These are phyloP conservation scores for Tilletia setariae DNA, from an alignment of 1,284 basidiomycete genomes.

Conservation along the genomic window DNA sequence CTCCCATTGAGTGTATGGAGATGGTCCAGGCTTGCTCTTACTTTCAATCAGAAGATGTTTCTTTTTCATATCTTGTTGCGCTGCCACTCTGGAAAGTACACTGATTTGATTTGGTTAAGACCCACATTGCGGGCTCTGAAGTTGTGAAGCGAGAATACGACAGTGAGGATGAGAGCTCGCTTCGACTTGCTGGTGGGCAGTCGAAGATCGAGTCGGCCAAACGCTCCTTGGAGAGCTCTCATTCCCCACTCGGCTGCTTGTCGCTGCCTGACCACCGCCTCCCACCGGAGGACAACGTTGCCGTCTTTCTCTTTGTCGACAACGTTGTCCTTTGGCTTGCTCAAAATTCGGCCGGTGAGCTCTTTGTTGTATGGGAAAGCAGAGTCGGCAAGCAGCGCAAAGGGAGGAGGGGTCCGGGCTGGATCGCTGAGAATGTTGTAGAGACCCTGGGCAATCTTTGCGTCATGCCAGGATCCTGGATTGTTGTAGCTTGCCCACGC, in stretches of 20 bases:
- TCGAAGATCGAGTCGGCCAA: background rate
- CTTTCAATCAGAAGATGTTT: no score
- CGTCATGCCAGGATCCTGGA: background rate
- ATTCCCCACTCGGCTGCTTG: slow-evolving; percentile 3
- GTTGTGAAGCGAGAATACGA: background rate
- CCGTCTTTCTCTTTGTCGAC: background rate
- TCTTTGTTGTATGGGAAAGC: background rate
- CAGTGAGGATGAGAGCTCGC: background rate
- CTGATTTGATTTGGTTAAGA: background rate
- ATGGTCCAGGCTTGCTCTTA: no score
- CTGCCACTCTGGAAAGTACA: background rate
- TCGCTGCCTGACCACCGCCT: background rate
- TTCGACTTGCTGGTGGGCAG: background rate
- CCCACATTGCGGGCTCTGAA: background rate
- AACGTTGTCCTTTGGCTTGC: background rate
- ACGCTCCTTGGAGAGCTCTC: background rate
- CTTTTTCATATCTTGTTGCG: no score
- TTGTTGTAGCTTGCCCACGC: background rate
- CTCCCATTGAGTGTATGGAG: no score
- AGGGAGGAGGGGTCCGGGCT: background rate
- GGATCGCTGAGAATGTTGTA: background rate
- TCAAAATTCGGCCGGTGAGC: background rate
- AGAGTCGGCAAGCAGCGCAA: background rate
- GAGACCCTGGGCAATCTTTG: background rate
- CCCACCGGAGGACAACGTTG: background rate